A percentile compares a stretch with the other conserved stretches of the same genome.
These are phyloP conservation scores for Dinochytrium kinnereticum DNA, from an alignment of 371 early-diverging fungal genomes.

Conservation along the genomic window DNA sequence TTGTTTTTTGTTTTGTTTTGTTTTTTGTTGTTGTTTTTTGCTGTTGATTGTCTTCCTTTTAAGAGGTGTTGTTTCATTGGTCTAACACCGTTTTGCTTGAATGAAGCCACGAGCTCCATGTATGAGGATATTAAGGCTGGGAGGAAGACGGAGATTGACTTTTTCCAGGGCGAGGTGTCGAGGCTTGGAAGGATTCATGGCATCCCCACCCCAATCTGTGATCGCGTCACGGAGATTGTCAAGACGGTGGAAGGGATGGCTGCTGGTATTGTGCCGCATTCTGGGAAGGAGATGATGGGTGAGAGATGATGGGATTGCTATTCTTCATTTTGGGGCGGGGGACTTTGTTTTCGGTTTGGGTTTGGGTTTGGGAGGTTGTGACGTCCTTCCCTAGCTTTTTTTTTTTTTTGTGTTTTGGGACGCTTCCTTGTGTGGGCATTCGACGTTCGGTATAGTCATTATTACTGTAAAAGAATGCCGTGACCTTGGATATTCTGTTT, in stretches of 20 bases:
- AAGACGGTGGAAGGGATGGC: conserved; percentile 23
- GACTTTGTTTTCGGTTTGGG: too few species aligned
- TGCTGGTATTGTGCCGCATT: conserved; percentile 24
- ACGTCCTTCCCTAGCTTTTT: too few species aligned
- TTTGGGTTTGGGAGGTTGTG: too few species aligned
- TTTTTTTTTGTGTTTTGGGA: too few species aligned
- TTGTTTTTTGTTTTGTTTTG: background rate
- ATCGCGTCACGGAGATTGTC: conserved; percentile 33
- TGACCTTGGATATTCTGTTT: too few species aligned
- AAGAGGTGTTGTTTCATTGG: background rate
- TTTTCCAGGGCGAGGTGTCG: conserved; percentile 46
- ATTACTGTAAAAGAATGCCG: too few species aligned
- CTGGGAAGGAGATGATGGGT: conserved; percentile 36
- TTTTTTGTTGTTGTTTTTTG: background rate
- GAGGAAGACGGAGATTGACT: conserved; percentile 46
- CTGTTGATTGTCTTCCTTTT: background rate
- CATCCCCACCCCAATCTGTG: conserved; percentile 40
- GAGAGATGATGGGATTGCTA: background rate
- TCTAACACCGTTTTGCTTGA: too few species aligned
- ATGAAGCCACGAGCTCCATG: conserved; percentile 41
- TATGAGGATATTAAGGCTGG: conserved; percentile 44
- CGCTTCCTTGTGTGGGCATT: too few species aligned
- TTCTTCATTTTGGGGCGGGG: background rate
- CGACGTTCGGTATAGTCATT: too few species aligned
- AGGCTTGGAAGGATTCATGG: conserved; percentile 30